Percentiles rank a stretch among this genome's conserved stretches.
Conservation (phyloP, 1,284 basidiomycete genomes). For the Exsudoporus floridanus region DNA sequence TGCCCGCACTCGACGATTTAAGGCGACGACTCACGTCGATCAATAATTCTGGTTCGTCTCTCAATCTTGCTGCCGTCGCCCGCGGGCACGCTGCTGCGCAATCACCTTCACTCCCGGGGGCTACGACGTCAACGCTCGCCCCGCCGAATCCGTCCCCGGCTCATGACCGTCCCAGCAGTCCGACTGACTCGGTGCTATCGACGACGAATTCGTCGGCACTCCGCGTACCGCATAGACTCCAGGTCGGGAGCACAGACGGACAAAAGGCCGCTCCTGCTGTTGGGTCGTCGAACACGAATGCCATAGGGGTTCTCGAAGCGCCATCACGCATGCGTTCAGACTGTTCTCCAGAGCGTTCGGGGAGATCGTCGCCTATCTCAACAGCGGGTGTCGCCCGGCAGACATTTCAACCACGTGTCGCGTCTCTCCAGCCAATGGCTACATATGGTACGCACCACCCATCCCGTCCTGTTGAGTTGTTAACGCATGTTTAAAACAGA, state of each 20-base stretch:
- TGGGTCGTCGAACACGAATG: conserved; percentile 76
- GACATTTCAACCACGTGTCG: conserved; percentile 44
- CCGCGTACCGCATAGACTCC: conserved; percentile 58
- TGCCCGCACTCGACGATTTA: conserved; percentile 71
- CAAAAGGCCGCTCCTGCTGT: conserved; percentile 84
- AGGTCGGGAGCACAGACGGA: conserved; percentile 64
- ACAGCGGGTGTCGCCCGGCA: conserved; percentile 52
- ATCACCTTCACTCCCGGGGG: conserved; percentile 35
- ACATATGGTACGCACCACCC: conserved; percentile 61
- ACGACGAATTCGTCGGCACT: conserved; percentile 62
- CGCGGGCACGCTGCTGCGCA: conserved; percentile 39
- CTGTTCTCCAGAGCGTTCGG: conserved; percentile 63
- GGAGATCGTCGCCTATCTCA: conserved; percentile 67
- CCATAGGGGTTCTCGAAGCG: conserved; percentile 71
- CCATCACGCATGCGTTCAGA: conserved; percentile 63
- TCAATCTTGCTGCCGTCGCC: conserved; percentile 46
- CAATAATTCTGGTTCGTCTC: conserved; percentile 65
- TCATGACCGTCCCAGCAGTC: conserved; percentile 61
- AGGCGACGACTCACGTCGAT: conserved; percentile 67
- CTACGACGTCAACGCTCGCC: conserved; percentile 27
- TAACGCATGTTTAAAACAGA: conserved; percentile 47
- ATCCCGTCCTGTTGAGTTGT: neutral
- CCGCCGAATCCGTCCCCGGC: conserved; percentile 36
- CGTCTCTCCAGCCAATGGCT: conserved; percentile 58
- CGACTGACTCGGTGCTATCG: conserved; percentile 71